phyloP scores from a whole-genome alignment of 352 stramenopile genomes.

The Ophiocytium majus region DNA sequence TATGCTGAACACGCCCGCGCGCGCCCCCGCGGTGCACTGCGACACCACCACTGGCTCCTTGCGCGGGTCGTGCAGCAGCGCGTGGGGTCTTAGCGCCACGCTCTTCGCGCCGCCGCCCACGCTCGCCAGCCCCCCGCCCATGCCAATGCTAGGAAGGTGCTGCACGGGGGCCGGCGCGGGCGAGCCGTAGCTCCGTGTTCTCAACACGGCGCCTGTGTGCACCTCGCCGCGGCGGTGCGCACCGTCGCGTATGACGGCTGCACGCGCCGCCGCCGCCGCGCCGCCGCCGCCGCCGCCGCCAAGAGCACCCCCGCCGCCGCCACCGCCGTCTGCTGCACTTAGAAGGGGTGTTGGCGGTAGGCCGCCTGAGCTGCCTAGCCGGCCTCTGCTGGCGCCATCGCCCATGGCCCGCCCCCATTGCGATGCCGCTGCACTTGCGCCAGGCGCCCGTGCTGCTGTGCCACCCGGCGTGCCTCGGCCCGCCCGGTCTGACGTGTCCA shows the following conservation, averaged over 20 bases:
- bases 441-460: too few relatives aligned
- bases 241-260: not conserved
- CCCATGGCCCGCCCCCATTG: too few relatives aligned
- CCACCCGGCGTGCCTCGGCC: too few relatives aligned
- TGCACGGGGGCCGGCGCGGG: not conserved
- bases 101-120: too few relatives aligned
- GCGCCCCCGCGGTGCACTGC: not conserved
- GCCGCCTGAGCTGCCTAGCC: not conserved
- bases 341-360: not conserved
- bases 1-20: slow-evolving; percentile 13
- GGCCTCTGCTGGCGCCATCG: too few relatives aligned
- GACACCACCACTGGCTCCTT: not conserved
- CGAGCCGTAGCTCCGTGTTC: not conserved
- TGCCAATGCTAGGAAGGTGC: not conserved
- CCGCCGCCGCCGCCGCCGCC: too few relatives aligned
- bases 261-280: too few relatives aligned
- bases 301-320: not conserved
- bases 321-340: too few relatives aligned
- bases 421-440: too few relatives aligned
- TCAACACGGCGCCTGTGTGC: not conserved
- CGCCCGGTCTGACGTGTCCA: too few relatives aligned
- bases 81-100: not conserved
- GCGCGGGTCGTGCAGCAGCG: not conserved
- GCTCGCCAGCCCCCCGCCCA: too few relatives aligned
- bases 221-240: not conserved